Conservation (phyloP, 2,329 filamentous ascomycete species). For the Didymella sp. region DNA sequence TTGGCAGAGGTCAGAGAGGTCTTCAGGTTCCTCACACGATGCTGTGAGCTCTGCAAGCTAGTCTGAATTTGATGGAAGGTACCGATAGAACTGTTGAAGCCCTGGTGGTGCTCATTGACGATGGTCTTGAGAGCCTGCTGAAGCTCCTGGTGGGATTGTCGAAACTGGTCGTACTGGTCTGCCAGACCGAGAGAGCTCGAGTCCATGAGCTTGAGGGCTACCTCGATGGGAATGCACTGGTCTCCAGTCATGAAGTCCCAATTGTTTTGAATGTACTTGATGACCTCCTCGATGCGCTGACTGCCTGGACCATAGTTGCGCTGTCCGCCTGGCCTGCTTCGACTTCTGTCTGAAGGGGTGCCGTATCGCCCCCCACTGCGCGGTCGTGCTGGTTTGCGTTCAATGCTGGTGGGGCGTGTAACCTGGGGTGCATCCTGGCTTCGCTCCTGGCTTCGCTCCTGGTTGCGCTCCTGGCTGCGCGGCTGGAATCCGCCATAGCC, state of each 20-base stretch:
- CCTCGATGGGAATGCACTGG: slow-evolving; percentile 89
- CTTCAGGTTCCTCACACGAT: slow-evolving; percentile 80
- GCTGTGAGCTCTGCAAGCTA: slow-evolving; percentile 88
- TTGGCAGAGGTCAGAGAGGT: slow-evolving; percentile 84
- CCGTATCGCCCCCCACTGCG: slow-evolving; percentile 44
- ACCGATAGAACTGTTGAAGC: slow-evolving; percentile 98
- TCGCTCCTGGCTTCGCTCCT: background rate
- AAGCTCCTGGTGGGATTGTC: slow-evolving; percentile 83
- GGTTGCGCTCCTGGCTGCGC: slow-evolving; percentile 28
- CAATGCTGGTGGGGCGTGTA: slow-evolving; percentile 50
- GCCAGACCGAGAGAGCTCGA: slow-evolving; percentile 91
- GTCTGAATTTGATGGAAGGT: slow-evolving; percentile 98
- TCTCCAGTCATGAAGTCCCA: slow-evolving; percentile 92
- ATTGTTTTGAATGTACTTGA: slow-evolving; percentile 83
- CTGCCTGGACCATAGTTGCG: slow-evolving; percentile 49
- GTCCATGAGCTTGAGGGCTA: slow-evolving; percentile 94
- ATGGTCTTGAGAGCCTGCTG: slow-evolving; percentile 92
- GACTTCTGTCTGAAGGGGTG: slow-evolving; percentile 34
- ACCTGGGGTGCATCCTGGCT: slow-evolving; percentile 34
- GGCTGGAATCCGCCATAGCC: slow-evolving; percentile 40
- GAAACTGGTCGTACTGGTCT: slow-evolving; percentile 84
- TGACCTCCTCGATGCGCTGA: slow-evolving; percentile 62
- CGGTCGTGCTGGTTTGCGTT: slow-evolving; percentile 51
- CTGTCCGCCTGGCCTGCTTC: slow-evolving; percentile 36
- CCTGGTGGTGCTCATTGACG: slow-evolving; percentile 98